Percentiles rank a stretch among this genome's conserved stretches.
Conservation (phyloP, 345 rosid genomes). For the Passiflora organensis region DNA sequence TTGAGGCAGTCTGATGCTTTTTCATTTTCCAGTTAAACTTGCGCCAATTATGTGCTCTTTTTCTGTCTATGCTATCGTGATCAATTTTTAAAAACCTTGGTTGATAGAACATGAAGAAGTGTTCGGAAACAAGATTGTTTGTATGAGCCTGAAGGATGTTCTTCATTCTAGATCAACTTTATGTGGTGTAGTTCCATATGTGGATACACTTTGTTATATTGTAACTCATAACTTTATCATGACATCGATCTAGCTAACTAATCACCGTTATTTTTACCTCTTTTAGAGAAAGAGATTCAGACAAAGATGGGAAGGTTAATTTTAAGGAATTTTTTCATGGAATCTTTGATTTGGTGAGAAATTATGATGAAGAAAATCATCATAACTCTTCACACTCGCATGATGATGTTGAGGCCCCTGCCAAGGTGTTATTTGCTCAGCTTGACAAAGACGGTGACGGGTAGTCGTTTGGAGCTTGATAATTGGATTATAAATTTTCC, state of each 20-base stretch:
- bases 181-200: background rate
- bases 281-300: conserved; percentile 87
- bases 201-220: background rate
- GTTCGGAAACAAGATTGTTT: background rate
- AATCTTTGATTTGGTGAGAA: conserved; percentile 80
- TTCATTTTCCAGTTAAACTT: too few relatives aligned
- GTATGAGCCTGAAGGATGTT: background rate
- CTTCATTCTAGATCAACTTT: too few relatives aligned
- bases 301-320: conserved; percentile 78
- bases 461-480: conserved; percentile 33
- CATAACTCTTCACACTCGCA: conserved; percentile 51
- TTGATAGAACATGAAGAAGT: background rate
- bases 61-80: too few relatives aligned
- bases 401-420: conserved; percentile 75
- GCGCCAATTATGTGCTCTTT: too few relatives aligned
- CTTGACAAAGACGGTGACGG: conserved; percentile 90
- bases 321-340: conserved; percentile 88
- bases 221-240: background rate
- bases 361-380: conserved; percentile 67
- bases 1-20: too few relatives aligned
- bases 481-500: background rate
- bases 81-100: too few relatives aligned
- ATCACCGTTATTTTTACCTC: conserved; percentile 12
- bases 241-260: conserved; percentile 6
- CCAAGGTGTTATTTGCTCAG: conserved; percentile 61